These are phyloP conservation scores for Arthrinium phaeospermum DNA, from an alignment of 2,329 filamentous ascomycete species.

Conservation along the genomic window DNA sequence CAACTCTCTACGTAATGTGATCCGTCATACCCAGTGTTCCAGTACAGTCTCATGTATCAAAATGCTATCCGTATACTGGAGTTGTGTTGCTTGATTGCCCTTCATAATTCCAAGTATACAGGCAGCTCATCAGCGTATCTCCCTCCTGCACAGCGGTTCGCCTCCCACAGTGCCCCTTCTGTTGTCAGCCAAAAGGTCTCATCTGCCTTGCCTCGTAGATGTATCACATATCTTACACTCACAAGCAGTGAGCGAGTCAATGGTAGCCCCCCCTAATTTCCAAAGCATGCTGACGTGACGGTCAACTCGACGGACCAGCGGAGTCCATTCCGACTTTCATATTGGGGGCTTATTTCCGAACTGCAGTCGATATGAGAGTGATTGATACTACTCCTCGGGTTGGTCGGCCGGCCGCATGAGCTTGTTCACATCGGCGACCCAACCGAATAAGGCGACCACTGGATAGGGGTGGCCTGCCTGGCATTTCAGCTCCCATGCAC, in stretches of 20 bases:
- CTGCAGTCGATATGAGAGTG: background rate
- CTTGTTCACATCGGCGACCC: background rate
- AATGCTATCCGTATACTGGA: background rate
- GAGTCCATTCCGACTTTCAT: background rate
- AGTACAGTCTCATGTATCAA: too few species aligned
- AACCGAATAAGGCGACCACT: background rate
- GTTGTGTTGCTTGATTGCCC: background rate
- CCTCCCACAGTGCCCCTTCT: background rate
- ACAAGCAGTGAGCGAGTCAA: background rate
- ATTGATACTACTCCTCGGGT: background rate
- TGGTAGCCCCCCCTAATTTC: background rate
- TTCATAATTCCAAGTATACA: background rate
- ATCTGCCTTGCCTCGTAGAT: background rate
- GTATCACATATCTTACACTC: background rate
- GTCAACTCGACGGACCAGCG: background rate
- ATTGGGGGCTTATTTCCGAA: background rate
- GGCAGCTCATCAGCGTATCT: background rate
- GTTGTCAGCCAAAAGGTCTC: background rate
- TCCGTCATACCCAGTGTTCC: background rate
- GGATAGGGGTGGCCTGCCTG: background rate
- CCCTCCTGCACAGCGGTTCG: background rate
- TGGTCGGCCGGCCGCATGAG: background rate
- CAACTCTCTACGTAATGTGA: background rate
- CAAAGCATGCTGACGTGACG: background rate
- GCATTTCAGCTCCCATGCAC: background rate